A percentile compares a stretch with the other conserved stretches of the same genome.
phyloP scores from a whole-genome alignment of 805 yeast species.

The Kodamaea fukazawae region DNA sequence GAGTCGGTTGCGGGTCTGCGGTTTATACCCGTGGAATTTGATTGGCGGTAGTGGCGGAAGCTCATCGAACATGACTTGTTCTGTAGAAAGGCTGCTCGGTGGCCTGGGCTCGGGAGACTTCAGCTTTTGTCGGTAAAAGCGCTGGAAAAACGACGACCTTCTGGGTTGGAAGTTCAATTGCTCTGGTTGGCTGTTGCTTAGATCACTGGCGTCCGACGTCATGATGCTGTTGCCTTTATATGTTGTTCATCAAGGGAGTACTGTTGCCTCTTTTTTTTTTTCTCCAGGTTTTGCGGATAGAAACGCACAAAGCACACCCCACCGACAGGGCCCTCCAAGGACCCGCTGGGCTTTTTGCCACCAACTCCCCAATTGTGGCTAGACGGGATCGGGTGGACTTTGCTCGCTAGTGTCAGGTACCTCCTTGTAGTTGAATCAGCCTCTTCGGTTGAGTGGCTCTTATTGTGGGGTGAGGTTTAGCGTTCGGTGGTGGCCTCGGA shows the following conservation, averaged over 20 bases:
- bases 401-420: too few relatives aligned
- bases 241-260: neutral
- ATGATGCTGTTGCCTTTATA: neutral
- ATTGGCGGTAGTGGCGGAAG: conserved; percentile 55
- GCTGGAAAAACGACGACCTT: conserved; percentile 4
- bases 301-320: neutral
- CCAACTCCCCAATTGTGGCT: too few relatives aligned
- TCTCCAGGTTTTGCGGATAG: too few relatives aligned
- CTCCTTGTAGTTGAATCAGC: too few relatives aligned
- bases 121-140: conserved; percentile 3
- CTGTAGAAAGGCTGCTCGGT: neutral
- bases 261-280: neutral
- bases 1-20: conserved; percentile 55
- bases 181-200: too few relatives aligned
- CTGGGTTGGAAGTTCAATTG: neutral
- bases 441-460: too few relatives aligned
- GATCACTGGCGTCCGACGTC: too few relatives aligned
- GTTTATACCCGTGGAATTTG: conserved; percentile 56
- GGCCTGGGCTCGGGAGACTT: neutral
- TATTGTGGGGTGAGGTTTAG: too few relatives aligned
- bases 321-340: neutral
- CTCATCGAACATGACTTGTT: conserved; percentile 7
- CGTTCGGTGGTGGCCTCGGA: too few relatives aligned
- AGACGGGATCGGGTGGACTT: too few relatives aligned
- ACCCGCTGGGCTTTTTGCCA: too few relatives aligned